Base-by-base conservation (phyloP, 1,284 basidiomycete genomes). In the Psilocybe mexicana region DNA sequence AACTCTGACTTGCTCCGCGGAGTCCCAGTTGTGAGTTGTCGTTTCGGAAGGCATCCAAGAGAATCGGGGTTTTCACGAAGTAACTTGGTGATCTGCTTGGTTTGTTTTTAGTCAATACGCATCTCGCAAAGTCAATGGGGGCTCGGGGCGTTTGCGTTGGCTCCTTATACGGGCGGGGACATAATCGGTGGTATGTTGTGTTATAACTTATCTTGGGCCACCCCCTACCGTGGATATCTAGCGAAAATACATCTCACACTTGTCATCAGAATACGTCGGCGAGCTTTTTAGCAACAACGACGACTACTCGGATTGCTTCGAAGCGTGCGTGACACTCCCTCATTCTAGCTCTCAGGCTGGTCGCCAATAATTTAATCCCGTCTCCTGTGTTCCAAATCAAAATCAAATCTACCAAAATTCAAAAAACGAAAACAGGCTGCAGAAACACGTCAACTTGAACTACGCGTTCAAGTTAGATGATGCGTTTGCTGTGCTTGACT, bases 261-360 rank as follows among this genome's bases (percentile, higher is more conserved):
- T 18, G 18, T 18, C 18, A 18, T 18, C 18, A 86, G 84, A 83
- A 65, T 86, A 86, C 65, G 64, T 75, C 35, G 84, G 83, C 6
- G 77, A 83, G 55, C 68, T 33, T 8, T 33, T 81, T 7, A 60
- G 81, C 4, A 35, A 23, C 7, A 70, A 59, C 25, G 45, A 66
- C 40, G 57, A 67, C 0, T 70, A 71, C 1, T 68, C 69, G 30
- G 54, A 70, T 0, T 18, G 18, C 18, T 35, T 58, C 25, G 46
- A 28, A 53, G 42, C 11, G 54, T 51, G 26, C 3, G 18, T 10
- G 18, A 18, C 18, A 18, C 18, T 18, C 18, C 0, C 18, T 18
- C 18, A 18, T 18, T 18, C 18, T 18, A 18, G 18, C 18, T 18
- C 18, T 18, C 18, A 18, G 18, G 18, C 18, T 18, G 18, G 18